Evolutionary conservation across 108 stramenopile species (phyloP).

Genomic region (Hondaea fermentalgiana): DNA sequence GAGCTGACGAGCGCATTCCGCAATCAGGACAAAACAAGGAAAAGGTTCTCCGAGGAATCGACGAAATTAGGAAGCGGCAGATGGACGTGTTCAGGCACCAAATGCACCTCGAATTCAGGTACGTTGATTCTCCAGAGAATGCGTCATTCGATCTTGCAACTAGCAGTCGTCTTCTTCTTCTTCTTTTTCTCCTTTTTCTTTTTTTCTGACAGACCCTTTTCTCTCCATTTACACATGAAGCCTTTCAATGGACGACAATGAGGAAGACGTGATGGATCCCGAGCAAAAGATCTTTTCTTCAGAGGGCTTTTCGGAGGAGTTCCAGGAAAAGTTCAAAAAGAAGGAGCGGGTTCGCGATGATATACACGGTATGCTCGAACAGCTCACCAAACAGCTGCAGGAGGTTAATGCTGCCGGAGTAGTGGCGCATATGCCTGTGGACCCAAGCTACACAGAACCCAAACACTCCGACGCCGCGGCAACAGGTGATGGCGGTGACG

Average conservation of each 20-base stretch:
- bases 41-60: background rate
- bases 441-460: background rate
- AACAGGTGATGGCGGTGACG: background rate
- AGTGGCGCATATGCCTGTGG: background rate
- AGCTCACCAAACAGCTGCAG: background rate
- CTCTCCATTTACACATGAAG: background rate
- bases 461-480: background rate
- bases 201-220: background rate
- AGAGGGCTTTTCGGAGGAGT: background rate
- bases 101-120: slow-evolving; percentile 5
- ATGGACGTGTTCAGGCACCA: background rate
- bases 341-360: background rate
- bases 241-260: slow-evolving; percentile 1
- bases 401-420: background rate
- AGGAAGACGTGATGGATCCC: background rate
- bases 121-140: background rate
- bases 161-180: no score
- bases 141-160: no score
- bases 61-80: background rate
- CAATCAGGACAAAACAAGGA: background rate
- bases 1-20: no score
- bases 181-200: no score
- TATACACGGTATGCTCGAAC: background rate
- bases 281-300: background rate
- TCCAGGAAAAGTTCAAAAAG: slow-evolving; percentile 14